Conservation (phyloP, 352 stramenopile species). For the Phytophthora brassicae region DNA sequence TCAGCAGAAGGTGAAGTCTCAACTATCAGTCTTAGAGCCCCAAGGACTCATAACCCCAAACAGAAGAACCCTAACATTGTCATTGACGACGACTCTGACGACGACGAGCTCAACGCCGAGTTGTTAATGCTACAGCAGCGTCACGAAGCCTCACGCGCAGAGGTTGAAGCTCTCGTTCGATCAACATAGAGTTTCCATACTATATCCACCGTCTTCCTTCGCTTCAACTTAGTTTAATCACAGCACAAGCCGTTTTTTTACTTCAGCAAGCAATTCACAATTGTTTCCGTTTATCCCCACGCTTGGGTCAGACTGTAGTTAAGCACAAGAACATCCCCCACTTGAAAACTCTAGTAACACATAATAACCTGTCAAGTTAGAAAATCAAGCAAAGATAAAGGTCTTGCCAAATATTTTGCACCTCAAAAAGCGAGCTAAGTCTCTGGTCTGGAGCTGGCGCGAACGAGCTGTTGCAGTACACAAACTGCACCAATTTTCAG, state of each 20-base stretch:
- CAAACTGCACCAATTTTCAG: constrained; percentile 49
- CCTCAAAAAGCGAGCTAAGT: constrained; percentile 75
- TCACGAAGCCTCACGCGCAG: constrained; percentile 68
- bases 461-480: constrained; percentile 89
- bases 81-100: constrained; percentile 57
- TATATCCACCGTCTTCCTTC: not conserved
- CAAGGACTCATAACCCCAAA: constrained; percentile 3
- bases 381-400: not conserved
- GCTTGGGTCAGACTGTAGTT: constrained; percentile 88
- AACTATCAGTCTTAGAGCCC: not conserved
- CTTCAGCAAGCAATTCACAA: not conserved
- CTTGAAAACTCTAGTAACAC: constrained; percentile 69
- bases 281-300: constrained; percentile 52
- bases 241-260: not conserved
- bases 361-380: not conserved
- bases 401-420: constrained; percentile 14
- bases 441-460: constrained; percentile 81
- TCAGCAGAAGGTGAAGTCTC: constrained; percentile 21
- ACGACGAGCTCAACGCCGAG: constrained; percentile 64
- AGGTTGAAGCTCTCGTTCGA: constrained; percentile 73
- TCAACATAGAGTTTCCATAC: constrained; percentile 9
- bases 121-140: constrained; percentile 69
- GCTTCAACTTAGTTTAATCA: constrained; percentile 1
- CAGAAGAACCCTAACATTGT: constrained; percentile 44
- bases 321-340: constrained; percentile 75